Conservation (phyloP, 2,329 filamentous ascomycete species). For the Cladophialophora yegresii region DNA sequence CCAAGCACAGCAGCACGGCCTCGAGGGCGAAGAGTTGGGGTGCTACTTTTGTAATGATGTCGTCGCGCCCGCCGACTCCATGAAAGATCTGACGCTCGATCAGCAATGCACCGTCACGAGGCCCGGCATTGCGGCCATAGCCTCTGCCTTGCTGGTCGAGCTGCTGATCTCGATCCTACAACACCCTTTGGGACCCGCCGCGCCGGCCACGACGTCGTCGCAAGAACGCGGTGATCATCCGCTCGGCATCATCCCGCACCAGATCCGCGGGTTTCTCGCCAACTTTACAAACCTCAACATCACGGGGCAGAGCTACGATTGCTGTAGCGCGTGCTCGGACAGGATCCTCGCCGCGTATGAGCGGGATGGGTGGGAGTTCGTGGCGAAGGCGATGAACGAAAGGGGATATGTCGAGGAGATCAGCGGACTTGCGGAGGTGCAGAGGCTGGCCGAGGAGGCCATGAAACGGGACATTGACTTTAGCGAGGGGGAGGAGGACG, state of each 20-base stretch:
- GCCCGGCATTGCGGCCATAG: conserved; percentile 87
- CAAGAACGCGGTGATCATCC: conserved; percentile 47
- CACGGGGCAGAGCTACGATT: conserved; percentile 60
- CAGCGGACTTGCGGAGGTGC: conserved; percentile 61
- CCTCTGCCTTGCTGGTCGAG: conserved; percentile 87
- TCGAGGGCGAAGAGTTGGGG: conserved; percentile 62
- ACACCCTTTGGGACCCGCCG: conserved; percentile 63
- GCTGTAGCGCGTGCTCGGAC: conserved; percentile 64
- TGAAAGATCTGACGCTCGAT: conserved; percentile 92
- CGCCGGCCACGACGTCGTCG: conserved; percentile 41
- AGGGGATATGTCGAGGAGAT: conserved; percentile 65
- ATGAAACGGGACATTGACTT: conserved; percentile 49
- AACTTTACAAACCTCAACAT: conserved; percentile 62
- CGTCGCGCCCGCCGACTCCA: conserved; percentile 84
- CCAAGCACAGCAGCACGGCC: neutral
- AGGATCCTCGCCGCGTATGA: conserved; percentile 57
- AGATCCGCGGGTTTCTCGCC: conserved; percentile 64
- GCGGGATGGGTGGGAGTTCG: conserved; percentile 61
- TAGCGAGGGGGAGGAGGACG: conserved; percentile 42
- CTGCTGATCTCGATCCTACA: conserved; percentile 84
- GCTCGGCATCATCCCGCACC: conserved; percentile 60
- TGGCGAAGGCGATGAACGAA: conserved; percentile 61
- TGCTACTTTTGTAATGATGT: conserved; percentile 99
- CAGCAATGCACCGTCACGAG: conserved; percentile 98
- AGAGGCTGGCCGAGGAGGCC: conserved; percentile 50